Percentiles rank a stretch among this genome's conserved stretches.
phyloP scores from a whole-genome alignment of 306 rosid species.

The Glycine tomentella region DNA sequence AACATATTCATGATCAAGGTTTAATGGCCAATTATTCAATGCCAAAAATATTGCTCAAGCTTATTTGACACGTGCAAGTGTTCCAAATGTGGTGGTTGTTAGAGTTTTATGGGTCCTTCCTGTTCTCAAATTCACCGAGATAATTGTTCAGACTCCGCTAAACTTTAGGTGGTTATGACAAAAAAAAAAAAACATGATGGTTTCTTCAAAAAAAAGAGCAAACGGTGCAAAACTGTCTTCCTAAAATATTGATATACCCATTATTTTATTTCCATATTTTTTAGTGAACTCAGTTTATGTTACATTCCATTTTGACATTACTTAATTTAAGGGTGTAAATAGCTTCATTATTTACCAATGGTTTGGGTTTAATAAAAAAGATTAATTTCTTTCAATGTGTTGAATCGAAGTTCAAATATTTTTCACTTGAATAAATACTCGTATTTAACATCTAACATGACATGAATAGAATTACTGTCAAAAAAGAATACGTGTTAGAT shows the following conservation, averaged over 20 bases:
- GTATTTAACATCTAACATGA: no score
- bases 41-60: background rate
- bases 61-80: slow-evolving; percentile 34
- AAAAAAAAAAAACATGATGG: no score
- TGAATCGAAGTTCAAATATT: no score
- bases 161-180: background rate
- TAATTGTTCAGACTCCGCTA: slow-evolving; percentile 24
- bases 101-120: slow-evolving; percentile 16
- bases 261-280: background rate
- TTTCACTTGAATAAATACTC: no score
- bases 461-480: no score
- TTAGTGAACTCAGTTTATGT: background rate
- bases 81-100: background rate
- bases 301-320: background rate
- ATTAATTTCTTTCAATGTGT: no score
- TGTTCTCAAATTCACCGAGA: slow-evolving; percentile 43
- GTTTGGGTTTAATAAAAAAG: background rate
- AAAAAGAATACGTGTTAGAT: no score
- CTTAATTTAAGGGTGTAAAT: background rate
- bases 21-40: background rate
- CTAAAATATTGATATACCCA: background rate
- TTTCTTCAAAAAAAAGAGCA: no score
- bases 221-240: background rate
- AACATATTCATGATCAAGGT: background rate
- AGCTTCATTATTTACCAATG: background rate